A percentile compares a stretch with the other conserved stretches of the same genome.
These are phyloP conservation scores for Agapanthus africanus DNA, from an alignment of 106 monocot genomes.

Conservation along the genomic window DNA sequence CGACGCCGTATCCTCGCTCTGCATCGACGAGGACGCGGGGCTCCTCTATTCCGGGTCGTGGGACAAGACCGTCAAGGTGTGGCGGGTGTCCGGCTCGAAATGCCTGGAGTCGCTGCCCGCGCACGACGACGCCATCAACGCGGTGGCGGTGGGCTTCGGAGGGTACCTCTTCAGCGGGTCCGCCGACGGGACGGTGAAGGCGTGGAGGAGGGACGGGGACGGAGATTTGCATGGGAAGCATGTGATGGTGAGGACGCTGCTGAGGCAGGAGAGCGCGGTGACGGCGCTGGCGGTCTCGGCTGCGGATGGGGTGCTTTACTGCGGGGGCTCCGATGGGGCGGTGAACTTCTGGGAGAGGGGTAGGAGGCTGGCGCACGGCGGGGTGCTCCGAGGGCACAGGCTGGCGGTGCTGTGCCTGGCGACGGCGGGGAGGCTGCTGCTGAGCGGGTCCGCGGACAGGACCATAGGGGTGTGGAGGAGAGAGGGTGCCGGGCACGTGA, in stretches of 20 bases:
- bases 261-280: slow-evolving; percentile 55
- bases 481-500: slow-evolving; percentile 28
- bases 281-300: slow-evolving; percentile 49
- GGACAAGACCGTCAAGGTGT: slow-evolving; percentile 66
- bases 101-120: slow-evolving; percentile 59
- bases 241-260: slow-evolving; percentile 25
- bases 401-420: slow-evolving; percentile 78
- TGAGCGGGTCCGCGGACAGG: slow-evolving; percentile 76
- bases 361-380: slow-evolving; percentile 33
- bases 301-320: slow-evolving; percentile 37
- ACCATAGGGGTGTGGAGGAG: slow-evolving; percentile 66
- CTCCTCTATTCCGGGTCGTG: slow-evolving; percentile 65
- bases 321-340: slow-evolving; percentile 65
- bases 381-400: slow-evolving; percentile 54
- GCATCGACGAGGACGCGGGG: slow-evolving; percentile 30
- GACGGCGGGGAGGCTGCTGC: slow-evolving; percentile 33
- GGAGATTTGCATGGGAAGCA: slow-evolving; percentile 23
- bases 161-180: slow-evolving; percentile 48
- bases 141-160: slow-evolving; percentile 29
- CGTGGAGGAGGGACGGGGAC: slow-evolving; percentile 34
- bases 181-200: slow-evolving; percentile 64
- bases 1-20: slow-evolving; percentile 62
- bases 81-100: slow-evolving; percentile 48
- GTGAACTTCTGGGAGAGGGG: slow-evolving; percentile 60
- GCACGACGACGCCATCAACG: slow-evolving; percentile 65